Evolutionary conservation across 2,329 filamentous ascomycete species (phyloP), one percentile per base, ranked within the genome.

Genomic region (Exserohilum turcica): DNA sequence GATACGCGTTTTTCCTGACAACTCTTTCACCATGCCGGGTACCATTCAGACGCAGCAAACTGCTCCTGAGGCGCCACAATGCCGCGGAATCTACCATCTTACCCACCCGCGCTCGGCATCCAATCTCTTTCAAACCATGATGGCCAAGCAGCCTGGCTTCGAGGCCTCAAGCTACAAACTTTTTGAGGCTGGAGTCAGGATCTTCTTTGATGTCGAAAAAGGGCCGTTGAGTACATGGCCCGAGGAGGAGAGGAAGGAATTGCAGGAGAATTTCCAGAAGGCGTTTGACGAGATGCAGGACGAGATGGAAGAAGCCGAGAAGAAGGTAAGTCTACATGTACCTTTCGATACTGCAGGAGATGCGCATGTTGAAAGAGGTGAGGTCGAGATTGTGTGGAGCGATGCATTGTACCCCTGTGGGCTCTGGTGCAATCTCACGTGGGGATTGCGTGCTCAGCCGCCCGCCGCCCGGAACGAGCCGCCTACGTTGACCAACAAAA

Each of bases 91-190:
- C 19, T 64, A 60, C 18, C 51, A 62, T 18, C 50, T 64, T 12
- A 60, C 61, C 15, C 52, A 62, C 33, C 61, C 57, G 5, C 54
- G 61, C n/a, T 59, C 59, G 5, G 61, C 59, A 1, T 62, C 57
- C 16, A 62, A 62, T 31, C 29, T 62, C 32, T 64, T 64, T 45
- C 59, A 60, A 35, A 60, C 51, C 3, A 64, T 60, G 59, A 57
- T 64, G 61, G 32, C 54, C n/a, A 59, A 59, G 36, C 57, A 60
- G 33, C 57, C 59, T 1, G 51, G 53, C 15, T 58, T 55, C 35
- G 57, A 60, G 50, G 52, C 39, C 18, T 59, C 53, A 0, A 46
- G 54, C 10, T 62, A 64, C 39, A 59, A 60, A 12, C 32, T 64
- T 10, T 62, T 62, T 18, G 51, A 57, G 1, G 50, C 52, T 18